Percentiles rank a stretch among this genome's conserved stretches.
Conservation (phyloP, 2,329 filamentous ascomycete genomes). For the Lecanicillium sp. region DNA sequence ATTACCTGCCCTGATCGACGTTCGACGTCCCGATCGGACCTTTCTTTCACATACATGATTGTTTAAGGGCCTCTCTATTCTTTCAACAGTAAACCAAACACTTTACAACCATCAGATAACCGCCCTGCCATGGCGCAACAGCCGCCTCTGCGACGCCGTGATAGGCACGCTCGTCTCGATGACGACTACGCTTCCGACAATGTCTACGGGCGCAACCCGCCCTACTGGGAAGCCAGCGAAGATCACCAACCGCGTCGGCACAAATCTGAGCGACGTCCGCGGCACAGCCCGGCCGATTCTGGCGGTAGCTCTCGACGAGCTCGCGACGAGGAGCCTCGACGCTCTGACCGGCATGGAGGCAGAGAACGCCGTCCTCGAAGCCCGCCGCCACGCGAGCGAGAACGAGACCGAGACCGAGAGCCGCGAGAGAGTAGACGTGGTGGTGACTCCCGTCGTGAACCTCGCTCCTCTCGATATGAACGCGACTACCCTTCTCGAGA, state of each 20-base stretch:
- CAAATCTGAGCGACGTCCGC: conserved; percentile 15
- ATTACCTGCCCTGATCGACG: too few species aligned
- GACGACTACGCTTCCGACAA: conserved; percentile 15
- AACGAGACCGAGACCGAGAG: background rate
- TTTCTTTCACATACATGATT: too few species aligned
- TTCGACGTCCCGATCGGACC: too few species aligned
- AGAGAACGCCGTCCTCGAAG: conserved; percentile 4
- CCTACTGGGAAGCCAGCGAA: conserved; percentile 7
- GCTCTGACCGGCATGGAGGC: background rate
- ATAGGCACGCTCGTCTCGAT: conserved; percentile 11
- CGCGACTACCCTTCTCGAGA: background rate
- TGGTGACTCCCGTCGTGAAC: conserved; percentile 1
- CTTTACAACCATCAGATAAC: background rate
- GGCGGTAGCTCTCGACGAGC: conserved; percentile 1
- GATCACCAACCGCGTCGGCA: conserved; percentile 13
- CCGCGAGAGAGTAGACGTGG: too few species aligned
- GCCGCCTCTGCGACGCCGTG: conserved; percentile 15
- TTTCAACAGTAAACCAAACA: background rate
- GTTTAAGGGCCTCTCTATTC: too few species aligned
- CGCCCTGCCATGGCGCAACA: conserved; percentile 16
- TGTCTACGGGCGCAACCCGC: conserved; percentile 13
- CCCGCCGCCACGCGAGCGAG: conserved; percentile 3
- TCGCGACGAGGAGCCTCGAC: background rate
- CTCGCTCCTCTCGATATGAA: conserved; percentile 2
- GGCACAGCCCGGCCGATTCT: conserved; percentile 9